A percentile compares a stretch with the other conserved stretches of the same genome.
phyloP scores from a whole-genome alignment of 139 green algal species.

The Chlorella ohadii region DNA sequence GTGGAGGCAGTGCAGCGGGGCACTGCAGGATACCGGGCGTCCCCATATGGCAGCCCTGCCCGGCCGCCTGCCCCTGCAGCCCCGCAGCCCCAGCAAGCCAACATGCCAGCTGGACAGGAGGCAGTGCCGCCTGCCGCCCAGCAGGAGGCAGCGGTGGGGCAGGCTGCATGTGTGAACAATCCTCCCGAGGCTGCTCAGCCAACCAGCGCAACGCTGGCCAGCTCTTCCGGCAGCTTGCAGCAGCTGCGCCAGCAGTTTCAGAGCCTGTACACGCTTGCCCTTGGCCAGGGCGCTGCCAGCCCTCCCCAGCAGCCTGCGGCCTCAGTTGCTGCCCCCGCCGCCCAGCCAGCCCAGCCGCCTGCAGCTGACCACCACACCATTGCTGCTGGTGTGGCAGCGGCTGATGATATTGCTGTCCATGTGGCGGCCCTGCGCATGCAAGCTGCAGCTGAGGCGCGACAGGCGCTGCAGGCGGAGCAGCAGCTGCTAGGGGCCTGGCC shows the following conservation, averaged over 20 bases:
- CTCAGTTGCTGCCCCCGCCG: background rate
- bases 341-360: background rate
- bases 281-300: background rate
- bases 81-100: background rate
- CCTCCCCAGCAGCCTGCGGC: background rate
- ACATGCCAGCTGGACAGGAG: background rate
- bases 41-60: too few relatives aligned
- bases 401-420: background rate
- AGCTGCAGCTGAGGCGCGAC: background rate
- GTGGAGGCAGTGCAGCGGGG: background rate
- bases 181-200: too few relatives aligned
- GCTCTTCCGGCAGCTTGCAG: background rate
- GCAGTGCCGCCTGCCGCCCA: background rate
- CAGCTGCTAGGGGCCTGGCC: background rate
- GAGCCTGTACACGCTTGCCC: background rate
- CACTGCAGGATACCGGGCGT: too few relatives aligned
- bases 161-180: background rate
- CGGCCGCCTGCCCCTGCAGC: too few relatives aligned
- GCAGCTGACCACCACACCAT: background rate
- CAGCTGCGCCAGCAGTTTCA: slow-evolving; percentile 25
- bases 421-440: slow-evolving; percentile 5
- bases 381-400: background rate
- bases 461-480: background rate
- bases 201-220: too few relatives aligned
- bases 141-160: background rate